Evolutionary conservation across 1,284 basidiomycete species (phyloP), one percentile per base, ranked within the genome.

Genomic region (Leccinum pachyderme): DNA sequence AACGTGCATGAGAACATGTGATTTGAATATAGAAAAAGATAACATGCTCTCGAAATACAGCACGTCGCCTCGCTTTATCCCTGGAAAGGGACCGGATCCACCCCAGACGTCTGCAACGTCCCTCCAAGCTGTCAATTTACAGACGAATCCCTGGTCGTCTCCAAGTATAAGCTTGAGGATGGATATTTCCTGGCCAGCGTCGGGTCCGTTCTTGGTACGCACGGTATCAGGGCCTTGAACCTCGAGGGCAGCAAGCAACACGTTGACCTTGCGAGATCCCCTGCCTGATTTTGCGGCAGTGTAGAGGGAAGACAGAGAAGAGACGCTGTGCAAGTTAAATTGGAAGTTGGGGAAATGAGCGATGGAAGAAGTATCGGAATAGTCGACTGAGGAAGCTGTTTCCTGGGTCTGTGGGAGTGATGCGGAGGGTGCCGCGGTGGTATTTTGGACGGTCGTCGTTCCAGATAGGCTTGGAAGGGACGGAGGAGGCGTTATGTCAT

Each of bases 81-180:
- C 75, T 13, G 73, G 65, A 11, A 62, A 60, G 12, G 61, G 59
- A 15, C 72, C 71, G 35, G 69, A 69, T 2, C 80, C 84, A 49
- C 83, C 84, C 89, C 88, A 91, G 0, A 68, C 68, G 45, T 90
- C 84, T 7, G 89, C 89, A 4, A 79, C 73, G 51, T 89, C 84
- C 51, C 89, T 75, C 89, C 89, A 91, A 3, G 83, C 87, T 6
- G 84, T 85, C 12, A 91, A 66, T 69, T 84, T 89, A 61, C 82
- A 82, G 4, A 91, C 76, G 1, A 71, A 75, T 2, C 84, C 84
- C 24, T 79, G 77, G 52, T 87, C 86, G 60, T 89, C 86, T 4
- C 85, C 84, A 15, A 90, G 67, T 45, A 91, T 79, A 60, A 89
- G 72, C 61, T 82, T 86, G 39, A 90, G 69, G 28, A 91, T 64